Percentiles rank a stretch among this genome's conserved stretches.
Evolutionary conservation across 2,329 filamentous ascomycete genomes (phyloP).

Genomic region (Hymenoscyphus scutula): DNA sequence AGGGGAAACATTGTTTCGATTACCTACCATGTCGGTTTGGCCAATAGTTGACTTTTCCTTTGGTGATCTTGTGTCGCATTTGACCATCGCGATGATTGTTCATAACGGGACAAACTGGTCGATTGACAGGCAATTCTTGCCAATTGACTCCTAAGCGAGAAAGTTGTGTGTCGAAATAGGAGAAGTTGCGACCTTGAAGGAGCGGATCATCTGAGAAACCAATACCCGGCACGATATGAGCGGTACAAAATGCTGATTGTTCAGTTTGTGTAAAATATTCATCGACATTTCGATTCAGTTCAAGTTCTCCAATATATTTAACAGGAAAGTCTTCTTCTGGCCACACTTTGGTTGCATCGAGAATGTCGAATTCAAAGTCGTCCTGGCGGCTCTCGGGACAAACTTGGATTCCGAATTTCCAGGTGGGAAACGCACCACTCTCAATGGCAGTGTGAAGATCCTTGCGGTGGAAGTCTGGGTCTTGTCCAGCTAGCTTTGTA

Average conservation of each 20-base stretch:
- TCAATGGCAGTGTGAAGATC: constrained; percentile 74
- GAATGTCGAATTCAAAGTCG: constrained; percentile 80
- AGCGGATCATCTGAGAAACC: constrained; percentile 76
- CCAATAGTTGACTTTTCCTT: constrained; percentile 76
- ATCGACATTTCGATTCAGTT: constrained; percentile 76
- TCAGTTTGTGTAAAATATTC: constrained; percentile 83
- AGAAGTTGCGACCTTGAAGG: constrained; percentile 69
- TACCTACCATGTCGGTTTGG: constrained; percentile 70
- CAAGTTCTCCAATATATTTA: constrained; percentile 74
- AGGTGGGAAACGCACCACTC: constrained; percentile 67
- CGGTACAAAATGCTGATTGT: constrained; percentile 79
- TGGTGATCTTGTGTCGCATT: constrained; percentile 69
- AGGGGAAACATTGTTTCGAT: no score
- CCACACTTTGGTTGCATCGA: constrained; percentile 85
- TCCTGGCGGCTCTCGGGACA: constrained; percentile 69
- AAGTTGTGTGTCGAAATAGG: constrained; percentile 66
- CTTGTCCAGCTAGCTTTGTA: constrained; percentile 65
- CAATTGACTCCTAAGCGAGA: constrained; percentile 71
- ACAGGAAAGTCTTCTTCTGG: constrained; percentile 74
- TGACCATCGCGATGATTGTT: constrained; percentile 75
- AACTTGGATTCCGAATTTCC: constrained; percentile 80
- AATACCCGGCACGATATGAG: constrained; percentile 75
- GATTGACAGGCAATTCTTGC: constrained; percentile 75
- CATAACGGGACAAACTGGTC: constrained; percentile 71
- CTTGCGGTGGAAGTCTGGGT: constrained; percentile 80